Conservation (phyloP, 2,329 filamentous ascomycete genomes). For the Blastomyces gilchristii region DNA sequence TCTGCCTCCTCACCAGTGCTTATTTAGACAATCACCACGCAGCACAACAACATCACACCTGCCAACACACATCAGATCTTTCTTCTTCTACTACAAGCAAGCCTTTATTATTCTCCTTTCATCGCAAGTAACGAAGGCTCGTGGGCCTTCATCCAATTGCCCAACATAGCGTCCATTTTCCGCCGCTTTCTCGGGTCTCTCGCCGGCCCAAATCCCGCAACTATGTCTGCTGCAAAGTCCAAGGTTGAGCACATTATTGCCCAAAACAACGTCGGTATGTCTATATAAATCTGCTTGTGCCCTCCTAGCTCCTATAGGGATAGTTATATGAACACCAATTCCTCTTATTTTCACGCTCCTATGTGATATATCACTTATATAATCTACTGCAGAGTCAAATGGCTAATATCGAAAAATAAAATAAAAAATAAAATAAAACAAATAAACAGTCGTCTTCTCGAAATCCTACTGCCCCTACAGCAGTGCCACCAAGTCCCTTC, state of each 20-base stretch:
- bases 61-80: not conserved
- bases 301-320: not conserved
- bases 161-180: constrained; percentile 58
- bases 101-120: not conserved
- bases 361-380: not conserved
- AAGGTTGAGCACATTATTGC: constrained; percentile 83
- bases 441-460: constrained; percentile 68
- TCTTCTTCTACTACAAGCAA: not conserved
- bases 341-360: not conserved
- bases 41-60: not conserved
- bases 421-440: too few species aligned
- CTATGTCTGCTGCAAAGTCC: constrained; percentile 71
- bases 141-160: constrained; percentile 13
- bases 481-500: constrained; percentile 61
- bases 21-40: not conserved
- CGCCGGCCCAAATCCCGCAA: constrained; percentile 48
- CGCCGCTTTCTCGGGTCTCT: constrained; percentile 58
- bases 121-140: not conserved
- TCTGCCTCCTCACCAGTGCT: not conserved
- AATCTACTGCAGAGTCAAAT: not conserved
- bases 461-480: constrained; percentile 98
- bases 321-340: not conserved
- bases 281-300: not conserved
- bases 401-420: not conserved
- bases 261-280: constrained; percentile 72